Conservation (phyloP, 176 grass and related monocot species). For the Cymbopogon citratus region DNA sequence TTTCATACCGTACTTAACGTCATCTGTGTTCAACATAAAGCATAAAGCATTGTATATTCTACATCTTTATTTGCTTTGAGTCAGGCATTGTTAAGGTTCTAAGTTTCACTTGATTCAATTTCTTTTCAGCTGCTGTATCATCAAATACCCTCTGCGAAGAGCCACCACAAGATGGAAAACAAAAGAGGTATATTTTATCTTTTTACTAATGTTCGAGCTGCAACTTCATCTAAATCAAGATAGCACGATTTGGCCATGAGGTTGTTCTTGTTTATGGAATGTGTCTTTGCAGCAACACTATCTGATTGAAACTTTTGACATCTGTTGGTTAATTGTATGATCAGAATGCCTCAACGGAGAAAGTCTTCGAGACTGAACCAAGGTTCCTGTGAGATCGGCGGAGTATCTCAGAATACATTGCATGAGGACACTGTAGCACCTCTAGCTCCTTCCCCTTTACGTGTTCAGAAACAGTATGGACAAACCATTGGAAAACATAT, state of each 20-base stretch:
- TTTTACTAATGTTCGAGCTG: slow-evolving; percentile 5
- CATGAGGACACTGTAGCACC: no score
- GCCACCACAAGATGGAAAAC: not conserved
- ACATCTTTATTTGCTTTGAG: slow-evolving; percentile 2
- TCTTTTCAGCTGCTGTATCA: slow-evolving; percentile 12
- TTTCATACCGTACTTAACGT: not conserved
- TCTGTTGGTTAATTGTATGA: not conserved
- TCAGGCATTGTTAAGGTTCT: not conserved
- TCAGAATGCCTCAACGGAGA: no score
- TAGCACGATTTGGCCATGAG: not conserved
- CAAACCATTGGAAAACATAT: no score
- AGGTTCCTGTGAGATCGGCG: no score
- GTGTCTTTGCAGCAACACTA: not conserved
- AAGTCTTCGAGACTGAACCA: no score
- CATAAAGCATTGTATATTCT: not conserved
- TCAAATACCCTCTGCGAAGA: slow-evolving; percentile 3
- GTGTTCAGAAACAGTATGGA: no score
- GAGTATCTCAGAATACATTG: no score
- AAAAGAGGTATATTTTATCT: slow-evolving; percentile 28
- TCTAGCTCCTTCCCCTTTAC: no score
- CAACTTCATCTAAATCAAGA: not conserved
- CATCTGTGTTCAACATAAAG: not conserved
- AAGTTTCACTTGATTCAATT: slow-evolving; percentile 6
- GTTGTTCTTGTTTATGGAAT: slow-evolving; percentile 21
- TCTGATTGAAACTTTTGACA: slow-evolving; percentile 2